These are phyloP conservation scores for Phlebiopsis flavidoalba DNA, from an alignment of 768 basidiomycete genomes.

Conservation along the genomic window DNA sequence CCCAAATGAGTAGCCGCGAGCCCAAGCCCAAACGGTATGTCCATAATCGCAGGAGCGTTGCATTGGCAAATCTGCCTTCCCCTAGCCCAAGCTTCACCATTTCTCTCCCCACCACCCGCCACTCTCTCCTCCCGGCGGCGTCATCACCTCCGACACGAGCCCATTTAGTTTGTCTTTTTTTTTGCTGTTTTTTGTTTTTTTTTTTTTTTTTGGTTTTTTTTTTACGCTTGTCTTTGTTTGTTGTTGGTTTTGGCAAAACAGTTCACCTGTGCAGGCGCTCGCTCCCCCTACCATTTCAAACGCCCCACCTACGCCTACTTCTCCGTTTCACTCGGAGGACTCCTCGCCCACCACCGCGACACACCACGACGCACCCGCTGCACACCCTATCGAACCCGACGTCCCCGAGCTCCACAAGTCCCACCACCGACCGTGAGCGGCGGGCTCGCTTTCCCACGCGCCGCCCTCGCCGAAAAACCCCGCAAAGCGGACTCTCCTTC, in stretches of 20 bases:
- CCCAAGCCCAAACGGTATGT: constrained; percentile 51
- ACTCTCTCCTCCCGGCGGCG: constrained; percentile 13
- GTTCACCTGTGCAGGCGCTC: constrained; percentile 5
- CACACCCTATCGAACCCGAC: constrained; percentile 19
- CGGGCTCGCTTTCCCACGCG: constrained; percentile 19
- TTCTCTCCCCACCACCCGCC: constrained; percentile 15
- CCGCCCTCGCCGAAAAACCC: constrained; percentile 46
- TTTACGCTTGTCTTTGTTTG: no score
- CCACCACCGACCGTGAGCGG: constrained; percentile 10
- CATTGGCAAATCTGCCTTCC: constrained; percentile 45
- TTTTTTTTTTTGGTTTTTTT: no score
- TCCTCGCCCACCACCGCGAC: constrained; percentile 37
- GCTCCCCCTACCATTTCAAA: constrained; percentile 10
- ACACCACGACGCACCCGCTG: constrained; percentile 24
- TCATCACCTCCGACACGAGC: constrained; percentile 15
- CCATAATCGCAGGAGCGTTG: constrained; percentile 24
- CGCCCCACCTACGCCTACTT: constrained; percentile 36
- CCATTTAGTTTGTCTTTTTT: no score
- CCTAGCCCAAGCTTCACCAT: constrained; percentile 24
- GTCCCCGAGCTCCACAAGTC: constrained; percentile 8
- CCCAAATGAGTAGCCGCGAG: constrained; percentile 57
- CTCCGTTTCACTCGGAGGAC: constrained; percentile 35
- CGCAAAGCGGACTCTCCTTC: constrained; percentile 78
- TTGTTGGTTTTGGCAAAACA: no score
- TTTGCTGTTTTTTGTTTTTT: no score